Evolutionary conservation across 1,139 yeast species (phyloP).

Genomic region (Suhomyces ambrosiae): DNA sequence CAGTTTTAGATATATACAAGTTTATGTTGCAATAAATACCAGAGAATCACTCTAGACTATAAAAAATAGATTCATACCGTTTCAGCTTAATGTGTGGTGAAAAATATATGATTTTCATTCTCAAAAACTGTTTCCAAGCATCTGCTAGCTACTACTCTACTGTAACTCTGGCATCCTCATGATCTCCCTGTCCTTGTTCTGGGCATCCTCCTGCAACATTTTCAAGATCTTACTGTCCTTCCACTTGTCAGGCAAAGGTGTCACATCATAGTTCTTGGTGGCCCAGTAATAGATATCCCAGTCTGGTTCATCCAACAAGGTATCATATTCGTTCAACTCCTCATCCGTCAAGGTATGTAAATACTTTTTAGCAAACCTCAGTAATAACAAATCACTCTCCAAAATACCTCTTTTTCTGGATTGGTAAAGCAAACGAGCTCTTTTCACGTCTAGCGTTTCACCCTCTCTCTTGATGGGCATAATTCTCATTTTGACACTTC

Average conservation of each 20-base stretch:
- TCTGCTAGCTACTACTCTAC: no score
- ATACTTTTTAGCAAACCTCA: conserved; percentile 81
- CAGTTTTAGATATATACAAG: no score
- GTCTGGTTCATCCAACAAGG: conserved; percentile 85
- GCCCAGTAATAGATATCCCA: conserved; percentile 99
- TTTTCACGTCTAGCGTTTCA: conserved; percentile 74
- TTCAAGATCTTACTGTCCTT: conserved; percentile 62
- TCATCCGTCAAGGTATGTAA: conserved; percentile 59
- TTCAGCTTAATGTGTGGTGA: no score
- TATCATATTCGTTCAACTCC: conserved; percentile 84
- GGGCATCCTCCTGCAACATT: conserved; percentile 70
- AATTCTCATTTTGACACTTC: conserved; percentile 53
- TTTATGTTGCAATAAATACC: no score
- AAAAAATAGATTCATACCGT: no score
- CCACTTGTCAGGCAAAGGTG: conserved; percentile 90
- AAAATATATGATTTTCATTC: not conserved
- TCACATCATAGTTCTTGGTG: conserved; percentile 73
- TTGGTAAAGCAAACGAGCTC: conserved; percentile 88
- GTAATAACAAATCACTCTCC: conserved; percentile 84
- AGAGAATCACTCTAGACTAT: no score
- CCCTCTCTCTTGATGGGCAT: conserved; percentile 74
- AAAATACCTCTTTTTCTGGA: conserved; percentile 93
- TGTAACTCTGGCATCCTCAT: conserved; percentile 85
- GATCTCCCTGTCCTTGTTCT: conserved; percentile 70
- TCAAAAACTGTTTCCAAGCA: no score